phyloP scores from a whole-genome alignment of 768 basidiomycete species.

The Exidia glandulosa region DNA sequence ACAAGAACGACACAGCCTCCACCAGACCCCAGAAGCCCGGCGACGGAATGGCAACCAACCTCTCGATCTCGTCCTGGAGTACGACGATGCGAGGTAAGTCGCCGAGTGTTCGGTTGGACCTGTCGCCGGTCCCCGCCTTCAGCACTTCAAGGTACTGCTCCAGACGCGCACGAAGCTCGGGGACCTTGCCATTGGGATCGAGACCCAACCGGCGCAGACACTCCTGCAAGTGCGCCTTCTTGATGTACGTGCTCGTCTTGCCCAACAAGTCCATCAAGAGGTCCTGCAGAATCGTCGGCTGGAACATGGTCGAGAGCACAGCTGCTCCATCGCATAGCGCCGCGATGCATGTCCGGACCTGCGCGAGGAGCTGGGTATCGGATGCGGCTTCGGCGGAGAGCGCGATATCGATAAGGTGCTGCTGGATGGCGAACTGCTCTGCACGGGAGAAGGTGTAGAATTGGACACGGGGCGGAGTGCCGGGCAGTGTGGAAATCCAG shows the following conservation, averaged over 20 bases:
- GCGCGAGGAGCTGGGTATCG: not conserved
- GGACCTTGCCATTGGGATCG: conserved; percentile 24
- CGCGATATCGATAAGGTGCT: conserved; percentile 31
- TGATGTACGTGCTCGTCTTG: conserved; percentile 18
- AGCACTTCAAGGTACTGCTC: conserved; percentile 25
- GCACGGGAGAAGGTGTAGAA: conserved; percentile 37
- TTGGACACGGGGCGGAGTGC: conserved; percentile 25
- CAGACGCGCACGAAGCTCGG: conserved; percentile 27
- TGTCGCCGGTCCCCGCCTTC: conserved; percentile 18
- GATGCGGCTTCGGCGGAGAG: conserved; percentile 22
- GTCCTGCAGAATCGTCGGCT: conserved; percentile 35
- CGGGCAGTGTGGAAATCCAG: conserved; percentile 11
- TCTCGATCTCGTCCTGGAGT: conserved; percentile 34
- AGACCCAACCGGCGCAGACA: conserved; percentile 32
- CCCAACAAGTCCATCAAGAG: conserved; percentile 31
- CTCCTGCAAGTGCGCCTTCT: conserved; percentile 27
- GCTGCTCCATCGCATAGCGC: conserved; percentile 38
- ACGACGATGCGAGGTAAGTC: conserved; percentile 34
- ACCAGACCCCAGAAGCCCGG: conserved; percentile 39
- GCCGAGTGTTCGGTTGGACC: conserved; percentile 23
- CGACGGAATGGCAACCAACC: conserved; percentile 34
- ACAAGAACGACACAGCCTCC: conserved; percentile 22
- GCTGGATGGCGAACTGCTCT: conserved; percentile 30
- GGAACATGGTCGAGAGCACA: conserved; percentile 37
- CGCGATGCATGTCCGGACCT: conserved; percentile 36